Evolutionary conservation across 345 rosid genomes (phyloP), one percentile per base, ranked within the genome.

Genomic region (Acer saccharum): DNA sequence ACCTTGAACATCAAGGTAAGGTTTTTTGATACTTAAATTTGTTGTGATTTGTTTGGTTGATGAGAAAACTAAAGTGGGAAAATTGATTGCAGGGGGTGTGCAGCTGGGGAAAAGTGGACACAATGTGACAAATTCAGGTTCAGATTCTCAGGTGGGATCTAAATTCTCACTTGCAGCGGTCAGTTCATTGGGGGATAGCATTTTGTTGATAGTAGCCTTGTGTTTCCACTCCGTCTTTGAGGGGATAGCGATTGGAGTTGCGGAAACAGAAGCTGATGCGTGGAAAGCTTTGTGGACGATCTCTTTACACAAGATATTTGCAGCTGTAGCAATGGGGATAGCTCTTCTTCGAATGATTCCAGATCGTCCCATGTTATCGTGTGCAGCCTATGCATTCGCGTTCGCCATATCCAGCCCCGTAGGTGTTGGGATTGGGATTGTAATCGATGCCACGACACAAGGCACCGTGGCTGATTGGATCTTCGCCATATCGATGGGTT

Each of bases 181-280:
- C 14, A 83, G 86, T 18, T 91, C 93, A 11, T 29, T 91, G 1
- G 94, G 97, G 61, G 97, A 94, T 60, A 92, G 91, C 80, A 81
- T 94, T 65, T 68, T 94, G 27, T 73, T 94, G 86, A 92, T 94
- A 0, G 72, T 86, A 1, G 97, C 98, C 10, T 80, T 94, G 77
- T 94, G 98, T 76, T 92, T 94, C 85, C 98, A 94, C 87, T 94
- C 97, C 1, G 86, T 94, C 0, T 94, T 94, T 57, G 98, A 92
- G 78, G 98, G 98, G 70, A 89, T 91, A 57, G 97, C 97, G 1
- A 90, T 89, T 4, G 95, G 97, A 61, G 89, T 94, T 29, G 91
- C 93, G 21, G 85, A 87, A 82, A 88, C 88, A 0, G 46, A 86
- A 74, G 77, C 81, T 12, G 92, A 92, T 68, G 98, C 97, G 0